Base-by-base conservation (phyloP, 2,329 filamentous ascomycete genomes). In the Calonectria multiphialidica region DNA sequence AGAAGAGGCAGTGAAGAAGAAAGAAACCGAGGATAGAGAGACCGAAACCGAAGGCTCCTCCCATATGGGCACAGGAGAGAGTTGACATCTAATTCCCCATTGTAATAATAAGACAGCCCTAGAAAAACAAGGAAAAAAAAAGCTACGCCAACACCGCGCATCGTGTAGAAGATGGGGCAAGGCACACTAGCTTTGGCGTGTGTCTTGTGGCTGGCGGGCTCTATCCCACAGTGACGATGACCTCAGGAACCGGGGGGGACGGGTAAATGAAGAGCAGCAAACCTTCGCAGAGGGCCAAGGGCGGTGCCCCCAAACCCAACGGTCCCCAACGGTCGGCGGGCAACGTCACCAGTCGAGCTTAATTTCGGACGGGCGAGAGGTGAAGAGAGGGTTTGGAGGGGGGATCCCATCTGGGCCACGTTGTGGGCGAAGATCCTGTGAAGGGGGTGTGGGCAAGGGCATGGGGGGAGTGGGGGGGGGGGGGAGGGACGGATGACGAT, bases 361-460 rank as follows among this genome's bases (percentile, higher is more conserved):
- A 63, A 70, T 65, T 64, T 63, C 40, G 47, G 49, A 33, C 59
- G 42, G 21, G 35, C 44, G 28, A 25, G 30, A 28, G 45, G 12
- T 25, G n/a, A 30, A 30, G 23, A 50, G 37, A 49, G 63, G 33
- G 37, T 25, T 44, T 68, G 44, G 66, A 73, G 67, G 72, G 72
- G 72, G 72, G 67, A 72, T 75, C 74, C 75, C 66, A 61, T 72
- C 73, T 68, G 44, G 59, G 63, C 75, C 75, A 76, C 75, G 74
- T 76, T 76, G 35, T 63, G 55, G 63, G 37, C 63, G 68, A 55
- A 71, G 68, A 71, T 70, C 68, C 62, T 45, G 40, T 55, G 57
- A 35, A 63, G 55, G 63, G 35, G 68, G 68, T 37, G 50, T 47
- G 40, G 50, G 30, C 25, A 37, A 30, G 40, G 33, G 45, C 25